Evolutionary conservation across 768 basidiomycete genomes (phyloP).

Genomic region (Dictyophora rubrovolvata): DNA sequence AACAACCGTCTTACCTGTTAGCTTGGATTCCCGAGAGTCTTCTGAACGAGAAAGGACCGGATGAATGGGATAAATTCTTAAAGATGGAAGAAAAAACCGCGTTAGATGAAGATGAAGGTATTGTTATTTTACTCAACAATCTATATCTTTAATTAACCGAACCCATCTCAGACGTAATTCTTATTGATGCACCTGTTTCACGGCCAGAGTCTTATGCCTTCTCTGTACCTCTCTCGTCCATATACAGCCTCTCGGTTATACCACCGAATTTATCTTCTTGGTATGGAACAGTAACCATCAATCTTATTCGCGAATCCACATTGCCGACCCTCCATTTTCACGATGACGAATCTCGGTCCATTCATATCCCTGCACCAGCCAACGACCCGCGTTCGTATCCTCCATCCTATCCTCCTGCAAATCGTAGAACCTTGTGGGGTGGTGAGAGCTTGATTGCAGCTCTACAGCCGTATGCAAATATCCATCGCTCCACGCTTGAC

Average conservation of each 20-base stretch:
- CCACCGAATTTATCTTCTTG: conserved; percentile 78
- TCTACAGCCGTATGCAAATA: conserved; percentile 63
- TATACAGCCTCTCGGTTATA: conserved; percentile 82
- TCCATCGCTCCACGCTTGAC: conserved; percentile 80
- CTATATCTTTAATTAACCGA: conserved; percentile 4
- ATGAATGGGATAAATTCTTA: conserved; percentile 86
- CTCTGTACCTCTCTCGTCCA: conserved; percentile 81
- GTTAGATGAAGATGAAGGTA: conserved; percentile 69
- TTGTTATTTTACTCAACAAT: conserved; percentile 14
- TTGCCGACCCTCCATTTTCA: conserved; percentile 91
- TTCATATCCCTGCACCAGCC: conserved; percentile 34
- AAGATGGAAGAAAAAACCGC: conserved; percentile 62
- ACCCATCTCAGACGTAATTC: conserved; percentile 52
- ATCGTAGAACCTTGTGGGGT: conserved; percentile 56
- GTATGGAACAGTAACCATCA: conserved; percentile 84
- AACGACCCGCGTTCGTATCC: conserved; percentile 36
- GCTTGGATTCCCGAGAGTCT: conserved; percentile 91
- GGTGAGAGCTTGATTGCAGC: conserved; percentile 79
- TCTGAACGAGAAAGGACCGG: conserved; percentile 68
- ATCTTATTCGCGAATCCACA: conserved; percentile 76
- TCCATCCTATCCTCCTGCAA: conserved; percentile 45
- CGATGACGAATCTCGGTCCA: conserved; percentile 89
- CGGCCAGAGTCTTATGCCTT: conserved; percentile 89
- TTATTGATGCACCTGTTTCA: conserved; percentile 76
- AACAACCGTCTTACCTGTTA: conserved; percentile 67